Evolutionary conservation across 345 rosid species (phyloP).

Genomic region (Lumnitzera racemosa): DNA sequence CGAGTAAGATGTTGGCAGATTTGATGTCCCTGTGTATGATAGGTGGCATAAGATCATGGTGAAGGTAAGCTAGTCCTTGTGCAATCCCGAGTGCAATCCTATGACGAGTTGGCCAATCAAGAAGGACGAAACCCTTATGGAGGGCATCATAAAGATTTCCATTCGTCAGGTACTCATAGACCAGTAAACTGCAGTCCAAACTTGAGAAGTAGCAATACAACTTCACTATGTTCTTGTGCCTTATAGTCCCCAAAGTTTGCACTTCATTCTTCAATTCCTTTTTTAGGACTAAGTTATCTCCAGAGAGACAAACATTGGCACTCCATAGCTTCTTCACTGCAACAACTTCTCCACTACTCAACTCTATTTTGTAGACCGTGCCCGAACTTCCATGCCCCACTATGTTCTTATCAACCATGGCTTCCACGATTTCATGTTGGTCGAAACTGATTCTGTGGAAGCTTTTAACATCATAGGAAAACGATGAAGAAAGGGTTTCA

Average conservation of each 20-base stretch:
- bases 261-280: slow-evolving; percentile 76
- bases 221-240: slow-evolving; percentile 91
- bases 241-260: slow-evolving; percentile 73
- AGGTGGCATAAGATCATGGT: slow-evolving; percentile 65
- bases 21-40: slow-evolving; percentile 93
- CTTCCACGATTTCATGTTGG: slow-evolving; percentile 61
- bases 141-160: slow-evolving; percentile 91
- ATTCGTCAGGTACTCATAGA: slow-evolving; percentile 88
- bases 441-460: slow-evolving; percentile 76
- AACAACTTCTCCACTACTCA: slow-evolving; percentile 57
- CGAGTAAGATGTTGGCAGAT: slow-evolving; percentile 77
- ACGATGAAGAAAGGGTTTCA: slow-evolving; percentile 47
- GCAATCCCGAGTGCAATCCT: slow-evolving; percentile 86
- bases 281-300: slow-evolving; percentile 39
- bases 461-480: slow-evolving; percentile 66
- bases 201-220: slow-evolving; percentile 74
- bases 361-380: slow-evolving; percentile 59
- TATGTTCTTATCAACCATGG: slow-evolving; percentile 70
- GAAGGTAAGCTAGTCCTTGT: slow-evolving; percentile 88
- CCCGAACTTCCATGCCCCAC: slow-evolving; percentile 92
- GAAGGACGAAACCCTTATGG: slow-evolving; percentile 48
- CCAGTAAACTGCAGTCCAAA: slow-evolving; percentile 54
- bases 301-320: slow-evolving; percentile 43
- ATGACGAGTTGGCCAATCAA: slow-evolving; percentile 83
- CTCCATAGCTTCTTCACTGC: slow-evolving; percentile 89